Evolutionary conservation across 2,329 filamentous ascomycete genomes (phyloP).

Genomic region (Penicillium olsonii): DNA sequence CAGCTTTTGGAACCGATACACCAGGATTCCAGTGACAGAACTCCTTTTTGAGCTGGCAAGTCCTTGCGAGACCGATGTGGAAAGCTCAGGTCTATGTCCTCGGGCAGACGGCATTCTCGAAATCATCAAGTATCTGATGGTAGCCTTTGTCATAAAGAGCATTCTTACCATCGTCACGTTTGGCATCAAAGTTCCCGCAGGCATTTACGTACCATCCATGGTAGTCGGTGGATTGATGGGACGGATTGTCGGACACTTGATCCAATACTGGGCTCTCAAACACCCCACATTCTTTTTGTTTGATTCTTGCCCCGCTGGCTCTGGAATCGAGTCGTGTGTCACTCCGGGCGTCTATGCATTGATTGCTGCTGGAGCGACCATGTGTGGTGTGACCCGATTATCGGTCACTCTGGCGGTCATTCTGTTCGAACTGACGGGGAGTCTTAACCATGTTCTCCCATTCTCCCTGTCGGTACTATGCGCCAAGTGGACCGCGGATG

Average conservation of each 20-base stretch:
- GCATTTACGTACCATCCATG: slow-evolving; percentile 98
- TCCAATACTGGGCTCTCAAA: slow-evolving; percentile 77
- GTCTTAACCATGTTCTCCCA: slow-evolving; percentile 89
- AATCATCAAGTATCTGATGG: slow-evolving; percentile 69
- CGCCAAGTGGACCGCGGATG: slow-evolving; percentile 98
- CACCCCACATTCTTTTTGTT: slow-evolving; percentile 74
- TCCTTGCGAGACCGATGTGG: slow-evolving; percentile 70
- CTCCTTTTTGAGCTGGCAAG: slow-evolving; percentile 87
- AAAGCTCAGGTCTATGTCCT: slow-evolving; percentile 79
- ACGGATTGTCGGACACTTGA: slow-evolving; percentile 79
- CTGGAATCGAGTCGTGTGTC: slow-evolving; percentile 76
- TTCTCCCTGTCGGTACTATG: slow-evolving; percentile 91
- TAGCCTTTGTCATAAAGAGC: slow-evolving; percentile 87
- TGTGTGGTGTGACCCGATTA: slow-evolving; percentile 94
- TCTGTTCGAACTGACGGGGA: slow-evolving; percentile 92
- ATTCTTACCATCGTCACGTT: slow-evolving; percentile 88
- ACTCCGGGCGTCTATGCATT: slow-evolving; percentile 96
- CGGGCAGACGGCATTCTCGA: slow-evolving; percentile 73
- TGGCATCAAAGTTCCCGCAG: slow-evolving; percentile 92
- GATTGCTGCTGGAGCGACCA: slow-evolving; percentile 91
- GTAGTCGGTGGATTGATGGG: slow-evolving; percentile 93
- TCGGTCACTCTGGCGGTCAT: slow-evolving; percentile 95
- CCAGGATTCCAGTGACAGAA: slow-evolving; percentile 85
- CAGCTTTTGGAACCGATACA: slow-evolving; percentile 92
- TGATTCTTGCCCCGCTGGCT: slow-evolving; percentile 68